Evolutionary conservation across 1,284 basidiomycete species (phyloP), one percentile per base, ranked within the genome.

Genomic region (Hemileia vastatrix): DNA sequence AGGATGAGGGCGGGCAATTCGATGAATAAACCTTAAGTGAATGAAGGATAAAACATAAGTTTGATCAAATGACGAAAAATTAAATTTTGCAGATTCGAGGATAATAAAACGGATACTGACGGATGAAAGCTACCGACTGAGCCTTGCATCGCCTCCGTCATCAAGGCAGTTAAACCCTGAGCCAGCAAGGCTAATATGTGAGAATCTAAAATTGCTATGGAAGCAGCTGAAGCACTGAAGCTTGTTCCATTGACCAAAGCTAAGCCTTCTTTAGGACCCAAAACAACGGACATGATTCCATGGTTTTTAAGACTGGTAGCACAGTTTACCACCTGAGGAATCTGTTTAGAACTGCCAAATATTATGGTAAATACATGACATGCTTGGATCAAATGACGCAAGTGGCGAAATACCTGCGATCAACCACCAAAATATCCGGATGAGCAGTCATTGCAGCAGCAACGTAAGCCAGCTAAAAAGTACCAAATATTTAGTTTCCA

Each of bases 201-300:
- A 4, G 87, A 83, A 58, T 88, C 86, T 70, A 85, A 82, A 43
- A 88, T 77, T 3, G 80, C 81, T 11, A 80, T 70, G 15, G 76
- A 75, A 33, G 77, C 79, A 15, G 77, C 76, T 18, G 77, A 76
- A 1, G 78, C 78, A 40, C 86, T 87, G 77, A 91, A 90, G 0
- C 88, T 87, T 0, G 88, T 90, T 49, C 87, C 88, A 74, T 90
- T 90, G 58, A 88, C 77, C 64, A 89, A 83, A 13, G 86, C 86
- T 13, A 90, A 81, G 65, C 87, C 88, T 68, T 90, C 90, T 77
- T 92, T 91, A 4, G 87, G 85, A 15, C 81, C 83, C 43, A 90
- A 83, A 32, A 81, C 78, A 57, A 90, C 80, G 1, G 88, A 86
- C 50, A 80, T 76, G 43, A 90, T 83, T 54, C 80, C 78, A 70